A percentile compares a stretch with the other conserved stretches of the same genome.
Evolutionary conservation across 352 stramenopile species (phyloP).

Genomic region (Phytophthora sansomeana): DNA sequence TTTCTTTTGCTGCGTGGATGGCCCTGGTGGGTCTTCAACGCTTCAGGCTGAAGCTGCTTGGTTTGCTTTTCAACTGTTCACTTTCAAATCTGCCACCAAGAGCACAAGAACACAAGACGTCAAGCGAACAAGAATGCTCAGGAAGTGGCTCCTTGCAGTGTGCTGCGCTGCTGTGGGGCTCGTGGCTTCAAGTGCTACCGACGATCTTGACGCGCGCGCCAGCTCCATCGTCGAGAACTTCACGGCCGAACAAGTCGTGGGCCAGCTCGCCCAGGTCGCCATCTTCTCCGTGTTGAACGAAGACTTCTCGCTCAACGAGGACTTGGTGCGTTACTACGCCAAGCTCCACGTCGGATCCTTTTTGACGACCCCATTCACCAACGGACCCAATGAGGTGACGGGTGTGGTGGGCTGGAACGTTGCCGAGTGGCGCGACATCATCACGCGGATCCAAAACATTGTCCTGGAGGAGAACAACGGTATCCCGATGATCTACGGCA

Average conservation of each 20-base stretch:
- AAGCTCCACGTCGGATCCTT: conserved; percentile 86
- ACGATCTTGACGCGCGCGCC: conserved; percentile 26
- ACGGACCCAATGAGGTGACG: conserved; percentile 32
- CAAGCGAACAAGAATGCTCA: conserved; percentile 20
- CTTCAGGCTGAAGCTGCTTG: conserved; percentile 8
- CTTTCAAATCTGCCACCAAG: conserved; percentile 25
- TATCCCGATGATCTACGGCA: conserved; percentile 73
- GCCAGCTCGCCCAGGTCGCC: background rate
- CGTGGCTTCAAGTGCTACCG: background rate
- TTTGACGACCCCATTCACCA: conserved; percentile 52
- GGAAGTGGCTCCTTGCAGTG: conserved; percentile 25
- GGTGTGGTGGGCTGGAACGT: conserved; percentile 48
- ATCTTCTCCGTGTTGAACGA: conserved; percentile 31
- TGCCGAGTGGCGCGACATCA: conserved; percentile 67
- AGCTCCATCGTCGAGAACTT: conserved; percentile 35
- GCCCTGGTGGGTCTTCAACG: no score
- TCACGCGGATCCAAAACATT: conserved; percentile 80
- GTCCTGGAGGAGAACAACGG: conserved; percentile 58
- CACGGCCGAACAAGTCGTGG: background rate
- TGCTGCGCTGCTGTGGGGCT: conserved; percentile 21
- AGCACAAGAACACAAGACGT: conserved; percentile 1
- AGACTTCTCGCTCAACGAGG: conserved; percentile 55
- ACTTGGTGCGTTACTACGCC: conserved; percentile 67
- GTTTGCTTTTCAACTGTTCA: conserved; percentile 8
- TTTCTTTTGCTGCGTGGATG: background rate